phyloP scores from a whole-genome alignment of 495 filamentous ascomycete genomes.

The Annulohypoxylon moriforme region DNA sequence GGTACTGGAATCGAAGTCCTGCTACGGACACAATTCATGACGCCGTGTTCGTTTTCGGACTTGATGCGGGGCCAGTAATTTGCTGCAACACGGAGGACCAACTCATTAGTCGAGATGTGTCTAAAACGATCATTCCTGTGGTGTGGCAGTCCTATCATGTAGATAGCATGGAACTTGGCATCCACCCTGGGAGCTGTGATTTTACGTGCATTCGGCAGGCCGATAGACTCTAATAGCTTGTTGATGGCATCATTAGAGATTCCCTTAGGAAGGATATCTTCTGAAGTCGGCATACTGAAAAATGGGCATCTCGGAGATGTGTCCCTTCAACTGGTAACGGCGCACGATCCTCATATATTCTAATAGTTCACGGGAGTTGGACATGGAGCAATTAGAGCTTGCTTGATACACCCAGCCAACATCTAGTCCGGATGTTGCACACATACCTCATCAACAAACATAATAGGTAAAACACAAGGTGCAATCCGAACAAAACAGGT shows the following conservation, averaged over 20 bases:
- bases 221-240: background rate
- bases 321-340: too few species aligned
- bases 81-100: conserved; percentile 53
- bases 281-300: background rate
- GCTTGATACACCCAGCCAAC: background rate
- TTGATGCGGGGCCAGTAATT: conserved; percentile 51
- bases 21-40: conserved; percentile 52
- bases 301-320: background rate
- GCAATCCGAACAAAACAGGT: background rate
- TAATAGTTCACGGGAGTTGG: too few species aligned
- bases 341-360: too few species aligned
- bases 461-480: background rate
- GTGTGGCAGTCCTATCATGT: conserved; percentile 15
- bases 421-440: background rate
- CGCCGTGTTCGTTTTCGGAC: conserved; percentile 51
- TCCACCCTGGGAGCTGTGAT: background rate
- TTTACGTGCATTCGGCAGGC: background rate
- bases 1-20: conserved; percentile 49
- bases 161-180: conserved; percentile 42
- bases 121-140: background rate
- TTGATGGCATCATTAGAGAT: background rate
- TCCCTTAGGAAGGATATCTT: background rate
- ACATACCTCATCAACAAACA: background rate
- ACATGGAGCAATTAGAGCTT: background rate
- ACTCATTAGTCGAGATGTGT: conserved; percentile 11